Conservation (phyloP, 2,329 filamentous ascomycete species). For the Pyrenophora tritici-repentis region DNA sequence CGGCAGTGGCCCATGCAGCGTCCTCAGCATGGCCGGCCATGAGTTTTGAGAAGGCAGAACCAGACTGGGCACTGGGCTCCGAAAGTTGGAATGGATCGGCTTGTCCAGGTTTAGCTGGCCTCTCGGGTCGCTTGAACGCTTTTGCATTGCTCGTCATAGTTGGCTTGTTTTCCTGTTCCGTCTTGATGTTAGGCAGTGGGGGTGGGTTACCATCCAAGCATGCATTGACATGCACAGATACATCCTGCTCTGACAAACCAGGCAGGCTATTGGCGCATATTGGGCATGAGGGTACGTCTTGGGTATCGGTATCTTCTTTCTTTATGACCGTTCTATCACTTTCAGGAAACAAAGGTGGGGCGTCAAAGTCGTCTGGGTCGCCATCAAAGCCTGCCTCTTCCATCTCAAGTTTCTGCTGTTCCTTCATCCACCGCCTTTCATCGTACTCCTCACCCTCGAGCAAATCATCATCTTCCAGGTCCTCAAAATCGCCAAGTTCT, state of each 20-base stretch:
- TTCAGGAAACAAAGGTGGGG: constrained; percentile 37
- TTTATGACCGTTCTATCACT: constrained; percentile 17
- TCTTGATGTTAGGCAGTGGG: constrained; percentile 53
- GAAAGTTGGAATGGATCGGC: constrained; percentile 73
- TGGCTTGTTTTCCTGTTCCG: constrained; percentile 12
- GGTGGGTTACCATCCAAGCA: constrained; percentile 84
- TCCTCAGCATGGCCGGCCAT: constrained; percentile 94
- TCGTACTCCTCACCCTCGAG: constrained; percentile 58
- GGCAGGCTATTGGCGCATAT: constrained; percentile 72
- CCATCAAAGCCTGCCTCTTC: constrained; percentile 54
- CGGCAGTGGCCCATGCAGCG: constrained; percentile 84
- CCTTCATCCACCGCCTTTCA: constrained; percentile 70
- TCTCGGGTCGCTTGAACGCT: constrained; percentile 69
- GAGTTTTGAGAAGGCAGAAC: constrained; percentile 84
- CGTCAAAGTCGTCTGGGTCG: constrained; percentile 61
- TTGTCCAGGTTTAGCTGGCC: constrained; percentile 77
- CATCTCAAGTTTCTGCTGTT: constrained; percentile 62
- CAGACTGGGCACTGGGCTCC: constrained; percentile 40
- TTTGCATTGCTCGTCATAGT: constrained; percentile 42
- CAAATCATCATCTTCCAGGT: constrained; percentile 66
- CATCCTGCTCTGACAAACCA: constrained; percentile 64
- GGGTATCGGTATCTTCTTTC: constrained; percentile 19
- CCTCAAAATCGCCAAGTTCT: constrained; percentile 59
- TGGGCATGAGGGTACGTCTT: constrained; percentile 63
- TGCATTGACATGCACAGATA: constrained; percentile 84